Conservation (phyloP, 1,284 basidiomycete genomes). For the Cryptococcus sp. region DNA sequence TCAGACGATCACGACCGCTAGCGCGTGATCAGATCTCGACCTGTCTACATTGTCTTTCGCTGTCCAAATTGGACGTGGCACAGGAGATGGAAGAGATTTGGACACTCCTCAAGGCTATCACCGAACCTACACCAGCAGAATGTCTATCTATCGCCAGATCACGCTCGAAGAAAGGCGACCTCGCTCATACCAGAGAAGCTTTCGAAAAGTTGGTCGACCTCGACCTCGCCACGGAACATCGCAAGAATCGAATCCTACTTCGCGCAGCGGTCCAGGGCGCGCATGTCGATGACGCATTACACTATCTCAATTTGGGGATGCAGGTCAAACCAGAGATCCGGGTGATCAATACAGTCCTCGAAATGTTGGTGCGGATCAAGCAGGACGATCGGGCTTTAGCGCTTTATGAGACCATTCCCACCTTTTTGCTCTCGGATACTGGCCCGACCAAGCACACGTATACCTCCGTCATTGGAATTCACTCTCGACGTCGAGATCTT, state of each 20-base stretch:
- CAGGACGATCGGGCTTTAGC: not conserved
- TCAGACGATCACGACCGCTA: no score
- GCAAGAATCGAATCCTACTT: not conserved
- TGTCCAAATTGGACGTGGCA: no score
- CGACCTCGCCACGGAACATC: not conserved
- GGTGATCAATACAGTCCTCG: not conserved
- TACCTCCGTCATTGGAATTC: slow-evolving; percentile 67
- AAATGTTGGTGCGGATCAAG: not conserved
- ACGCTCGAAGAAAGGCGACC: not conserved
- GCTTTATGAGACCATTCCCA: no score
- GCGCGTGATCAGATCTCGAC: no score
- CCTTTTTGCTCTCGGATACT: no score
- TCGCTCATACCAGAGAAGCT: not conserved
- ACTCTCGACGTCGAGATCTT: slow-evolving; percentile 61
- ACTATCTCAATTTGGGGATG: not conserved
- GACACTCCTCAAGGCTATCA: not conserved
- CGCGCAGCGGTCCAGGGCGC: not conserved
- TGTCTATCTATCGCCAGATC: not conserved
- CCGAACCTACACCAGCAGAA: not conserved
- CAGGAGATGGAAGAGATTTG: not conserved
- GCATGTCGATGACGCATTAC: not conserved
- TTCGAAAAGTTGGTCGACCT: not conserved
- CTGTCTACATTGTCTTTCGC: no score
- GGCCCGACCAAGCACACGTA: slow-evolving; percentile 59
- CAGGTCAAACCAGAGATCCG: not conserved